phyloP scores from a whole-genome alignment of 352 stramenopile genomes.

The Peronospora belbahrii region DNA sequence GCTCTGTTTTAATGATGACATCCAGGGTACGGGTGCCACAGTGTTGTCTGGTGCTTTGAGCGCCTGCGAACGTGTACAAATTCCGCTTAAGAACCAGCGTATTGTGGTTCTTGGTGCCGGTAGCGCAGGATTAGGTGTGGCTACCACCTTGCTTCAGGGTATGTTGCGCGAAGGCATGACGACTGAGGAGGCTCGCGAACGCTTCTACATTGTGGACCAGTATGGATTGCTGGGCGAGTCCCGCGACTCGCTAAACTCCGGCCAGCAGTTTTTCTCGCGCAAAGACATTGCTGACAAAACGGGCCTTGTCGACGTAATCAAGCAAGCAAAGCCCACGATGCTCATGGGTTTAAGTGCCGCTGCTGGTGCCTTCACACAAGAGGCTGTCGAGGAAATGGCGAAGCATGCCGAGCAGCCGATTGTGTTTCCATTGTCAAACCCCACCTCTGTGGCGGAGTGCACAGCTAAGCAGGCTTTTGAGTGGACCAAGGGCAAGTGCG shows the following conservation, averaged over 20 bases:
- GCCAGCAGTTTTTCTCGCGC: slow-evolving; percentile 77
- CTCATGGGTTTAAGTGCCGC: slow-evolving; percentile 90
- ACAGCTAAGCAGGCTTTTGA: slow-evolving; percentile 93
- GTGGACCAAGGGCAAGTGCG: slow-evolving; percentile 91
- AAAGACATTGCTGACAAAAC: slow-evolving; percentile 59
- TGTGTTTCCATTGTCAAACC: slow-evolving; percentile 96
- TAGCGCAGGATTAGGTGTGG: slow-evolving; percentile 91
- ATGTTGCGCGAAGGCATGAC: slow-evolving; percentile 86
- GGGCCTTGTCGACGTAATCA: slow-evolving; percentile 77
- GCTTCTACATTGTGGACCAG: slow-evolving; percentile 79
- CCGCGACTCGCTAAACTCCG: slow-evolving; percentile 48
- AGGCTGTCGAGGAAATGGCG: slow-evolving; percentile 83
- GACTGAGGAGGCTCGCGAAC: slow-evolving; percentile 57
- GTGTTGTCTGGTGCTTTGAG: slow-evolving; percentile 86
- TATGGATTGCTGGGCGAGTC: slow-evolving; percentile 52
- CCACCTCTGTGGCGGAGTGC: slow-evolving; percentile 93
- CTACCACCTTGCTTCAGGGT: slow-evolving; percentile 79
- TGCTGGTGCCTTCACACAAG: slow-evolving; percentile 82
- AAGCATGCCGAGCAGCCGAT: slow-evolving; percentile 87
- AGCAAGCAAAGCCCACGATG: slow-evolving; percentile 89
- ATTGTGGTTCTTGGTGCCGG: slow-evolving; percentile 94
- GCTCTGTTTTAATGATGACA: slow-evolving; percentile 95
- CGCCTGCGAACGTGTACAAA: slow-evolving; percentile 57
- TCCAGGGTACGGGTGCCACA: slow-evolving; percentile 95
- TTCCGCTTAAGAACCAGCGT: slow-evolving; percentile 88